A percentile compares a stretch with the other conserved stretches of the same genome.
Evolutionary conservation across 2,329 filamentous ascomycete genomes (phyloP).

Genomic region (Lecanicillium sp.): DNA sequence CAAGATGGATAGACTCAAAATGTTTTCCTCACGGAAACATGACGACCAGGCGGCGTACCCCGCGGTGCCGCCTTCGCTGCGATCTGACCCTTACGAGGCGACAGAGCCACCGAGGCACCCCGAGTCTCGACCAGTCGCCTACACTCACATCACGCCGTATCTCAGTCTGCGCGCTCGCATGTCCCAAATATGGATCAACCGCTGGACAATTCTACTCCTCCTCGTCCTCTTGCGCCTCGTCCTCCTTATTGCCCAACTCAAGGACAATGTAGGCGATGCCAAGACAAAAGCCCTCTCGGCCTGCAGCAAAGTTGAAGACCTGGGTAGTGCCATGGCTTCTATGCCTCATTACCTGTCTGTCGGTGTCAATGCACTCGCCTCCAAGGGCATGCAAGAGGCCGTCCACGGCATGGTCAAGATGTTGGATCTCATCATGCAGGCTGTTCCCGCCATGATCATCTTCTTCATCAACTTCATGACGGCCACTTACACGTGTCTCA

Average conservation of each 20-base stretch:
- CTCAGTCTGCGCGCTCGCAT: conserved; percentile 82
- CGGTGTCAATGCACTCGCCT: conserved; percentile 82
- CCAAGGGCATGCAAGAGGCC: conserved; percentile 71
- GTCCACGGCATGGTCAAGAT: conserved; percentile 75
- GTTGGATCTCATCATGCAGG: conserved; percentile 72
- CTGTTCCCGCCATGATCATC: conserved; percentile 78
- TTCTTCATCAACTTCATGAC: conserved; percentile 92
- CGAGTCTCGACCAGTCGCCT: conserved; percentile 45
- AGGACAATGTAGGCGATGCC: conserved; percentile 69
- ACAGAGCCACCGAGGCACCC: conserved; percentile 26
- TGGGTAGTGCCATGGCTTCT: conserved; percentile 92
- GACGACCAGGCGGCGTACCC: conserved; percentile 28
- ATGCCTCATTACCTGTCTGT: conserved; percentile 93
- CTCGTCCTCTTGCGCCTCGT: conserved; percentile 79
- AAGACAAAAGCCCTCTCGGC: conserved; percentile 78
- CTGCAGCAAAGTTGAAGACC: conserved; percentile 85
- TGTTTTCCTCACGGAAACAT: conserved; percentile 31
- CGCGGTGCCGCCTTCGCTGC: conserved; percentile 32
- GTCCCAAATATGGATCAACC: conserved; percentile 96
- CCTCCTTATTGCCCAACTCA: conserved; percentile 65
- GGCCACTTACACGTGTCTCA: conserved; percentile 83
- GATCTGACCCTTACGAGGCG: conserved; percentile 32
- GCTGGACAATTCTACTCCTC: conserved; percentile 86
- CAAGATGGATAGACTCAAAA: conserved; percentile 28
- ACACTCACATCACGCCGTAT: conserved; percentile 77